Base-by-base conservation (phyloP, 768 basidiomycete species). In the Pleurotus cornucopiae region DNA sequence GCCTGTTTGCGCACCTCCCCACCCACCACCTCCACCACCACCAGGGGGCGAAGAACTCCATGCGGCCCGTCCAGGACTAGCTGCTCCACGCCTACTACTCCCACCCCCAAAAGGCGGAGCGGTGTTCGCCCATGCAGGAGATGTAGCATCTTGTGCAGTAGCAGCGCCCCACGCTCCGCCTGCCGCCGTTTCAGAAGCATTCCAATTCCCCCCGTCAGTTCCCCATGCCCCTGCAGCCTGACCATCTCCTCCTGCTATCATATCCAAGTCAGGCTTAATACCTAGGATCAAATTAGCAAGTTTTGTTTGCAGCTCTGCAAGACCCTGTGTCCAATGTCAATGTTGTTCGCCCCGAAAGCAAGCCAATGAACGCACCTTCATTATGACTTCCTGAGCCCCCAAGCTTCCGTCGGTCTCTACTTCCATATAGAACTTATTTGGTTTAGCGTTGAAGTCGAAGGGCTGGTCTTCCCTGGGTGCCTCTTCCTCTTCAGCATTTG, bases 381-480 rank as follows among this genome's bases (percentile, higher is more conserved):
- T 84, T 14, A 95, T 83, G 5, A 94, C 91, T 67, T 95, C 94
- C 65, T 94, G 90, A 0, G 93, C 91, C 7, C 81, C 82, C 34
- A 96, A 69, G 68, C 89, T 93, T 11, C 96, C 96, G 59, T 94
- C 94, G 13, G 92, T 92, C 73, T 99, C 97, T 4, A 96, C 91
- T 59, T 94, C 89, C 62, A 94, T 84, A 70, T 98, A 99, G 69
- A 96, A 99, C 67, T 88, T 89, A 39, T 83, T 81, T 4, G 97
- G 91, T 65, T 91, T 86, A 25, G 92, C 91, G 49, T 84, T 83
- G 70, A 83, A 98, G 67, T 98, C 92, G 65, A 98, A 98, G 4
- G 77, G 77, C 66, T 89, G 85, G 60, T 91, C 87, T 49, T 93
- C 91, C 53, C 88, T 76, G 2, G 85, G 86, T 1, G 84, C 70